Conservation (phyloP, 441 rosid genomes). For the Aleurites moluccanus region DNA sequence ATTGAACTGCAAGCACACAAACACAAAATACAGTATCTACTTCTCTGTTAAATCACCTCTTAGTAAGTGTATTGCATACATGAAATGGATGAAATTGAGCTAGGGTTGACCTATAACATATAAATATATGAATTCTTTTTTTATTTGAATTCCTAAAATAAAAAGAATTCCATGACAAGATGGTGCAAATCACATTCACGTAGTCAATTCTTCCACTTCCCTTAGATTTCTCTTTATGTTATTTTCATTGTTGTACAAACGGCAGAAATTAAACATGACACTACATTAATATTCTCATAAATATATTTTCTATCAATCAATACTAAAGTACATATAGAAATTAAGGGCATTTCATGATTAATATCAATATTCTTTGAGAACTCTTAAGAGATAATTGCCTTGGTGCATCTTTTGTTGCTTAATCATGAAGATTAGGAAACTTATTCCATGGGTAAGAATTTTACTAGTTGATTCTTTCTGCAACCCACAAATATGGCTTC, state of each 20-base stretch:
- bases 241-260: constrained; percentile 1
- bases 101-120: background rate
- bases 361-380: constrained; percentile 8
- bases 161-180: constrained; percentile 8
- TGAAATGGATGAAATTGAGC: background rate
- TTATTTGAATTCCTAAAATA: background rate
- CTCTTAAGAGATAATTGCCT: constrained; percentile 21
- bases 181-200: constrained; percentile 12
- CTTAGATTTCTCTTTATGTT: background rate
- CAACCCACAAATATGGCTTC: constrained; percentile 22
- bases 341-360: background rate
- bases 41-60: background rate
- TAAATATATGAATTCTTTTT: background rate
- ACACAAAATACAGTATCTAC: background rate
- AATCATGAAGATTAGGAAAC: constrained; percentile 26
- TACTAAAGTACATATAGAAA: background rate
- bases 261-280: constrained; percentile 4
- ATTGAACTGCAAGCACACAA: background rate
- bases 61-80: background rate
- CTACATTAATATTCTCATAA: constrained; percentile 11
- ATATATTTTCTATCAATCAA: background rate
- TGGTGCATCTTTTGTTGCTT: constrained; percentile 31
- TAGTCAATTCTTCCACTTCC: constrained; percentile 12
- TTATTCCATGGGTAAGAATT: constrained; percentile 30
- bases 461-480: constrained; percentile 22